Evolutionary conservation across 371 early-diverging fungal genomes (phyloP).

Genomic region (Conidiobolus incongruus): DNA sequence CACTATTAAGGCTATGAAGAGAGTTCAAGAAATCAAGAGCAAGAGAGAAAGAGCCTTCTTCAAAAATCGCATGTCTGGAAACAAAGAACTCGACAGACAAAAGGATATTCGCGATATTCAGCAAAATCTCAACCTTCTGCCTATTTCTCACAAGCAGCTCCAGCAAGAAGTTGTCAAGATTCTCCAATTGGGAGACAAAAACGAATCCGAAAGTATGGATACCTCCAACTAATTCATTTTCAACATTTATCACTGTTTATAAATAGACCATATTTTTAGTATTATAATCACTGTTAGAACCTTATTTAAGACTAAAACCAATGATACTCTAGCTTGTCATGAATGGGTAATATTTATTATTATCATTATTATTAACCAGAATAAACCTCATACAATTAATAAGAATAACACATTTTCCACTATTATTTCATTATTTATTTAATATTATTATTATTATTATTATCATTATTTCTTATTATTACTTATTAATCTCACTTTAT

Average conservation of each 20-base stretch:
- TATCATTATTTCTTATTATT: too few relatives aligned
- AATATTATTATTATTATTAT: too few relatives aligned
- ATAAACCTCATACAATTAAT: not conserved
- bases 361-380: not conserved
- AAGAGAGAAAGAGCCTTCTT: constrained; percentile 78
- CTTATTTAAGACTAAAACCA: too few relatives aligned
- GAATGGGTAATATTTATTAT: too few relatives aligned
- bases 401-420: not conserved
- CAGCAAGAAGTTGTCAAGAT: constrained; percentile 28
- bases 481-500: too few relatives aligned
- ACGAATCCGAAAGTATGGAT: not conserved
- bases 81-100: constrained; percentile 46
- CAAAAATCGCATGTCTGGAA: constrained; percentile 57
- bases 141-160: constrained; percentile 31
- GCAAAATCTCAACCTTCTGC: constrained; percentile 65
- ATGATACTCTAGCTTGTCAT: too few relatives aligned
- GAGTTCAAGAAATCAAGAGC: constrained; percentile 76
- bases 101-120: constrained; percentile 53
- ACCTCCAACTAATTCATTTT: not conserved
- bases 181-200: constrained; percentile 4
- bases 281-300: too few relatives aligned
- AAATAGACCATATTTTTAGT: too few relatives aligned
- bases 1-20: constrained; percentile 90
- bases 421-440: too few relatives aligned
- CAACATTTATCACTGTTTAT: too few relatives aligned